Base-by-base conservation (phyloP, 371 early-diverging fungal species). In the Pancytospora philotis region DNA sequence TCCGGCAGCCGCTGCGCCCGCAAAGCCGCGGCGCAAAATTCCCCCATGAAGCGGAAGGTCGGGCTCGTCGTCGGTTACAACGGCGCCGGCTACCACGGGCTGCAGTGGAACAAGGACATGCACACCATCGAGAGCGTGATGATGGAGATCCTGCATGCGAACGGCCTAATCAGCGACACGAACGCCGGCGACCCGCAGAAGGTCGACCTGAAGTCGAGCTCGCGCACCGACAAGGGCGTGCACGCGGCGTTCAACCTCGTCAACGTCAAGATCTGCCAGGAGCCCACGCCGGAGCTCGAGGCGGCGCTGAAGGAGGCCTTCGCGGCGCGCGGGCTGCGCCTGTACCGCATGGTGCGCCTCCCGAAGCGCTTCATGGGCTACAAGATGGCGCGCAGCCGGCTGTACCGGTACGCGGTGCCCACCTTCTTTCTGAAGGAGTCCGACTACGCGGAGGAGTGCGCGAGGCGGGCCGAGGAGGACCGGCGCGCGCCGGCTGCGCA, bases 211-310 rank as follows among this genome's bases (percentile, higher is more conserved):
- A 78, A 80, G 83, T 81, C 98, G 57, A 87, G 91, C 1, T 95
- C 93, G 1, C 83, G 99, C 30, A 98, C 99, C 0, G 99, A 98
- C 78, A 96, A 96, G 81, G 99, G 99, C 10, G 99, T 98, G 0
- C 94, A 93, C 77, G 98, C 99, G 28, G 90, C 89, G 30, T 90
- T 94, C 34, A 90, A 93, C 66, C 86, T 97, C 0, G 86, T 92
- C 27, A 87, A 90, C 0, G 73, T 88, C 36, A 96, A 96, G 82
- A 80, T 83, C 66, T 71, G 68, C 25, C 13, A n/a, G 1, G 48
- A 41, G 10, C 48, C 62, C 16, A 58, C 61, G 2, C 22, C 58
- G 10, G 58, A 56, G 22, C 16, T 65, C 4, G 27, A 76, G 27
- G 31, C 80, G 90, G 75, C 92, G 90, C 80, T 71, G 70, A 31